phyloP scores from a whole-genome alignment of 768 basidiomycete genomes.

The Suillus luteus region DNA sequence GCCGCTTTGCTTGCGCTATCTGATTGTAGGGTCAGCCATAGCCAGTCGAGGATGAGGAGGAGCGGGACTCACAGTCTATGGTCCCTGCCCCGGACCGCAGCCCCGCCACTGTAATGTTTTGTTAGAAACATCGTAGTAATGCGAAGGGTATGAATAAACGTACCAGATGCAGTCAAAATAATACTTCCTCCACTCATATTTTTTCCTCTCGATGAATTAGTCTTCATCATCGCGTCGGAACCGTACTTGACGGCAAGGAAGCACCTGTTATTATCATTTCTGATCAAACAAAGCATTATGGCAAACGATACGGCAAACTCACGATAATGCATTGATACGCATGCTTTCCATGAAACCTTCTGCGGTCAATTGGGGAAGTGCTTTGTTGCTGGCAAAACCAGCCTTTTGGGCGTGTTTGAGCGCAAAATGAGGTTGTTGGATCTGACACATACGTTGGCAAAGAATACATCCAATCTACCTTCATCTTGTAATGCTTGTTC shows the following conservation, averaged over 20 bases:
- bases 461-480: slow-evolving; percentile 90
- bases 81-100: slow-evolving; percentile 81
- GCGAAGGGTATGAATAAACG: slow-evolving; percentile 22
- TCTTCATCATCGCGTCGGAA: slow-evolving; percentile 76
- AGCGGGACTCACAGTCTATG: slow-evolving; percentile 64
- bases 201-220: slow-evolving; percentile 70
- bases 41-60: background rate
- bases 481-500: slow-evolving; percentile 75
- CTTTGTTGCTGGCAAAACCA: slow-evolving; percentile 51
- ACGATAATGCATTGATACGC: slow-evolving; percentile 76
- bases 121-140: slow-evolving; percentile 7
- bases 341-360: slow-evolving; percentile 75
- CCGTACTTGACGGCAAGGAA: slow-evolving; percentile 90
- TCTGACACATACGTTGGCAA: slow-evolving; percentile 73
- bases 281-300: slow-evolving; percentile 8
- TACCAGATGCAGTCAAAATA: slow-evolving; percentile 84
- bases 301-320: slow-evolving; percentile 18
- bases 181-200: slow-evolving; percentile 75
- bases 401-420: slow-evolving; percentile 47
- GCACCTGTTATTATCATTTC: slow-evolving; percentile 48
- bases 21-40: slow-evolving; percentile 33
- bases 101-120: slow-evolving; percentile 66
- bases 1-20: slow-evolving; percentile 95
- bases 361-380: slow-evolving; percentile 54
- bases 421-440: background rate